Conservation (phyloP, 1,284 basidiomycete species). For the Volvariella surrecta region DNA sequence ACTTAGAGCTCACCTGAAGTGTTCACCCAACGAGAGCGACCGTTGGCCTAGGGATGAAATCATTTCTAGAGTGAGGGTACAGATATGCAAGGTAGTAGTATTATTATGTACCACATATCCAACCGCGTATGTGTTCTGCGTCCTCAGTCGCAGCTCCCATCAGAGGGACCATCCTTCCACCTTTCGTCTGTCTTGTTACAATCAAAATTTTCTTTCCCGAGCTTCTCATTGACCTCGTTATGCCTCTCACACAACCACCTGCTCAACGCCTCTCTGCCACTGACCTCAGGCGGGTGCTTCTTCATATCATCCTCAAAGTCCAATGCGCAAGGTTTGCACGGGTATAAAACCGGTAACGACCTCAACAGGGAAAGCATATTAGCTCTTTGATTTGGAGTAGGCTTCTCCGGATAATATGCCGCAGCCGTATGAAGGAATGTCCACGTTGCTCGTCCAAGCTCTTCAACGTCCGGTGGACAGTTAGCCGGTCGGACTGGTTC, state of each 20-base stretch:
- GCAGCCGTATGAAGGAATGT: slow-evolving; percentile 92
- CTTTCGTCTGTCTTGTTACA: slow-evolving; percentile 77
- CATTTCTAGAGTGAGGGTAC: too few species aligned
- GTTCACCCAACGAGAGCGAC: too few species aligned
- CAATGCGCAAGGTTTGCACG: slow-evolving; percentile 77
- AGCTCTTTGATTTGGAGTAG: slow-evolving; percentile 61
- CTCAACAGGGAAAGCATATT: slow-evolving; percentile 77
- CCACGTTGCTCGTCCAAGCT: slow-evolving; percentile 88
- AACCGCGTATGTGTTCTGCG: too few species aligned
- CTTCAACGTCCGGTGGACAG: slow-evolving; percentile 84
- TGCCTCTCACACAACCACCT: slow-evolving; percentile 87
- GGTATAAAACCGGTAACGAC: slow-evolving; percentile 77
- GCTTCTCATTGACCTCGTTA: slow-evolving; percentile 81
- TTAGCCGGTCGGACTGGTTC: slow-evolving; percentile 37
- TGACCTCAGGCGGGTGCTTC: slow-evolving; percentile 66
- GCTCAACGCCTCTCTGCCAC: slow-evolving; percentile 58
- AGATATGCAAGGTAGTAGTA: too few species aligned
- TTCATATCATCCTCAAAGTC: slow-evolving; percentile 71
- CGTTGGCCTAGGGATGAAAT: too few species aligned
- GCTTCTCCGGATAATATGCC: slow-evolving; percentile 84
- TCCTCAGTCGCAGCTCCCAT: slow-evolving; percentile 81
- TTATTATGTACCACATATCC: too few species aligned
- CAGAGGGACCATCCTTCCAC: slow-evolving; percentile 85
- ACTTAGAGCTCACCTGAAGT: too few species aligned
- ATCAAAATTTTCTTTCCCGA: slow-evolving; percentile 79